phyloP scores from a whole-genome alignment of 345 rosid species.

The Salix suchowensis region DNA sequence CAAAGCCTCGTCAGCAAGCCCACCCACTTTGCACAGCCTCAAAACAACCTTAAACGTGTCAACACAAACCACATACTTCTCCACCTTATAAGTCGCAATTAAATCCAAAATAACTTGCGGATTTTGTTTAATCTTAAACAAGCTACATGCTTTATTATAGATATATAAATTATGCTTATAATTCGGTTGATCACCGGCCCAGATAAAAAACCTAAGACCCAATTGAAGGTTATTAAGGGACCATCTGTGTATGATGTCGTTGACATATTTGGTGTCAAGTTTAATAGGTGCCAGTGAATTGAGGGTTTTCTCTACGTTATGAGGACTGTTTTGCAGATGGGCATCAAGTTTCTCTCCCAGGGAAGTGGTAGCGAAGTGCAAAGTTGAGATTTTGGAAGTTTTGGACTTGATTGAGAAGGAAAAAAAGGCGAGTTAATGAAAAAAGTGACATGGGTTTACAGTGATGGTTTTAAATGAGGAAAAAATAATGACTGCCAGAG shows the following conservation, averaged over 20 bases:
- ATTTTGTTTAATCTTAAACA: constrained; percentile 46
- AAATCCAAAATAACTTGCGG: constrained; percentile 46
- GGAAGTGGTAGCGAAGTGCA: constrained; percentile 30
- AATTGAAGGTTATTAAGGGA: constrained; percentile 27
- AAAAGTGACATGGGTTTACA: constrained; percentile 4
- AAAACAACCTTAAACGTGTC: constrained; percentile 57
- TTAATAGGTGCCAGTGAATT: constrained; percentile 30
- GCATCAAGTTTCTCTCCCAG: constrained; percentile 39
- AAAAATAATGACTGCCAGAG: too few species aligned
- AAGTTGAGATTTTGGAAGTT: constrained; percentile 27
- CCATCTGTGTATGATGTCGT: constrained; percentile 51
- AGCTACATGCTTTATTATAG: constrained; percentile 59
- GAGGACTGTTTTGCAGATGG: constrained; percentile 33
- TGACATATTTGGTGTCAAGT: constrained; percentile 48
- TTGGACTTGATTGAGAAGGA: constrained; percentile 22
- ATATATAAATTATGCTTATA: constrained; percentile 60
- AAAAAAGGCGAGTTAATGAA: constrained; percentile 8
- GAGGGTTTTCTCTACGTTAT: constrained; percentile 47
- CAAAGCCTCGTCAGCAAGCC: constrained; percentile 61
- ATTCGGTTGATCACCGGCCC: constrained; percentile 67
- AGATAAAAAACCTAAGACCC: constrained; percentile 75
- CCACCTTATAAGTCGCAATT: constrained; percentile 47
- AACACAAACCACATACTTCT: constrained; percentile 48
- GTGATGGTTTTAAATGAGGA: too few species aligned
- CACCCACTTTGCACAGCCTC: constrained; percentile 60